Percentiles rank a stretch among this genome's conserved stretches.
These are phyloP conservation scores for Trichoderma brevicompactum DNA, from an alignment of 2,329 filamentous ascomycete genomes.

Conservation along the genomic window DNA sequence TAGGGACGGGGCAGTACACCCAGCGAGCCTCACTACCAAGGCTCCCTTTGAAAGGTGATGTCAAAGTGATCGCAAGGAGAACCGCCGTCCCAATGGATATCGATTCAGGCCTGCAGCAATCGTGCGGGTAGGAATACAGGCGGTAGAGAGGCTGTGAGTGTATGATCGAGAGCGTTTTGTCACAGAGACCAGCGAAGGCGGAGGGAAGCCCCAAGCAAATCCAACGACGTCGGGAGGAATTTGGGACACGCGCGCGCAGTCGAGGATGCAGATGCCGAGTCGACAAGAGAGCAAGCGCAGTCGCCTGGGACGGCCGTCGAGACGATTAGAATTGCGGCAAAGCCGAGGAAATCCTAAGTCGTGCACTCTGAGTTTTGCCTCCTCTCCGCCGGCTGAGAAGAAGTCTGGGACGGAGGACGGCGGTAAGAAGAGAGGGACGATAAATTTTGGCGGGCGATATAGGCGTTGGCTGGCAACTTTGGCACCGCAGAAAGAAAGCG, in stretches of 20 bases:
- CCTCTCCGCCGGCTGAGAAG: neutral
- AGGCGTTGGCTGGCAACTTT: constrained; percentile 18
- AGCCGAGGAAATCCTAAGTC: neutral
- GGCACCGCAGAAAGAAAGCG: constrained; percentile 4
- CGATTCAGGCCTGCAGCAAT: neutral
- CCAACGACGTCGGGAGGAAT: constrained; percentile 14
- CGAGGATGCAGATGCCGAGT: neutral
- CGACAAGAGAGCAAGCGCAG: neutral
- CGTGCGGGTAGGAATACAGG: neutral
- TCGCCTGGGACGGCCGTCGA: neutral
- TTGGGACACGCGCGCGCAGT: constrained; percentile 24
- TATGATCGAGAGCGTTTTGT: neutral
- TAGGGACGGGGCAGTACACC: constrained; percentile 1
- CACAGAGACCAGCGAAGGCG: neutral
- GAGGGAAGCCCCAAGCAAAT: neutral
- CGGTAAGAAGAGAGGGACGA: constrained; percentile 3
- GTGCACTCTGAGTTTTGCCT: neutral
- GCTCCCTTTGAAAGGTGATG: neutral
- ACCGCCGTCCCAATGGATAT: neutral
- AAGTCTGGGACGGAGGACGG: neutral
- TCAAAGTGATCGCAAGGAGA: neutral
- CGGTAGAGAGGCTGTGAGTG: neutral
- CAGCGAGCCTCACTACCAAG: neutral
- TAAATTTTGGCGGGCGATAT: constrained; percentile 19
- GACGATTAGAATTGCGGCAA: neutral